phyloP scores from a whole-genome alignment of 2,329 filamentous ascomycete species.

The Epichloe bromicola region DNA sequence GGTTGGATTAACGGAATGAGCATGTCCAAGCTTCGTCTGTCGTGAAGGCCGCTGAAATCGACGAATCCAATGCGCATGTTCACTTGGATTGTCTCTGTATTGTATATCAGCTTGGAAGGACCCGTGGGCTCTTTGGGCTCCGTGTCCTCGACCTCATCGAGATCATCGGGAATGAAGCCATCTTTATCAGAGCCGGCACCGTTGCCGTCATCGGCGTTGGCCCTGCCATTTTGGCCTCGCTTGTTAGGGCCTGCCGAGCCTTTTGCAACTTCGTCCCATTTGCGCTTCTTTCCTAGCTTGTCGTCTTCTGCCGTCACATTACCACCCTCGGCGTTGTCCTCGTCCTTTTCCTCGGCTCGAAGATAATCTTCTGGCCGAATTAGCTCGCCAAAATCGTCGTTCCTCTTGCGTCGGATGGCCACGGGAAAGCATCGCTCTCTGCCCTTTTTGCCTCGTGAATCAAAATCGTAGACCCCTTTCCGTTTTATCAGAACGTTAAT shows the following conservation, averaged over 20 bases:
- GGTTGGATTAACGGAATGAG: slow-evolving; percentile 88
- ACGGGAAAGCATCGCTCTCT: slow-evolving; percentile 88
- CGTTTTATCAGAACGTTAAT: slow-evolving; percentile 82
- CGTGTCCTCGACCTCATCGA: slow-evolving; percentile 44
- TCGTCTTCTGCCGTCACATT: slow-evolving; percentile 34
- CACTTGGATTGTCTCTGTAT: slow-evolving; percentile 49
- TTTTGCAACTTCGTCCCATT: slow-evolving; percentile 63
- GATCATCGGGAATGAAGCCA: slow-evolving; percentile 37
- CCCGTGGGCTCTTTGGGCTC: slow-evolving; percentile 40
- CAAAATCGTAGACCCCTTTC: slow-evolving; percentile 86
- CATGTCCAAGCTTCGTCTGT: slow-evolving; percentile 88
- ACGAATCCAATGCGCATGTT: slow-evolving; percentile 73
- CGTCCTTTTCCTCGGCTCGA: slow-evolving; percentile 79
- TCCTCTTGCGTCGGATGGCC: slow-evolving; percentile 62
- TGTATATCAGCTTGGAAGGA: slow-evolving; percentile 63
- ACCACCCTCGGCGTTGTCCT: slow-evolving; percentile 46
- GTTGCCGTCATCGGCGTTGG: slow-evolving; percentile 31
- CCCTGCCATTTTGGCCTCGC: slow-evolving; percentile 37
- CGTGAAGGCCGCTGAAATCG: slow-evolving; percentile 85
- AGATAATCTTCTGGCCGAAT: slow-evolving; percentile 92
- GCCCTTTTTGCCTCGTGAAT: slow-evolving; percentile 81
- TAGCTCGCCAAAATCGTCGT: slow-evolving; percentile 86
- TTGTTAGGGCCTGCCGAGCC: slow-evolving; percentile 36
- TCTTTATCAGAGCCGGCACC: slow-evolving; percentile 22
- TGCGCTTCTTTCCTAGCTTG: slow-evolving; percentile 78